Evolutionary conservation across 495 filamentous ascomycete species (phyloP), one percentile per base, ranked within the genome.

Genomic region (Platismatia glauca): DNA sequence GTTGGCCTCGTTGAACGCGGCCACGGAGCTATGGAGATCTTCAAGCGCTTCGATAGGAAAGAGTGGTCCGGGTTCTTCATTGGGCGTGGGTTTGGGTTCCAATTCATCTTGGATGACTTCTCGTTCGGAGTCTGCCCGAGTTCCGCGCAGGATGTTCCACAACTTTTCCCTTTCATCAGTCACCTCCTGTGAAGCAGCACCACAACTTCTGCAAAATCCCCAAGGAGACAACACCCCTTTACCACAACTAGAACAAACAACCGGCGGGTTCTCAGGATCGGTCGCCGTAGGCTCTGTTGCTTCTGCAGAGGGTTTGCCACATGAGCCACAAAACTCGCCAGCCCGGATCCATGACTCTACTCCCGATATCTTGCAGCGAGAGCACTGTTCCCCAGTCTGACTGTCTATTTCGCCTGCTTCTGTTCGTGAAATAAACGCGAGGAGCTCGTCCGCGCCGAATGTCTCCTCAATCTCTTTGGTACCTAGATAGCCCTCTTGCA

Each of bases 401-500:
- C 50, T 53, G 33, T 61, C 35, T 43, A 24, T 16, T 44, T 43
- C 20, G 31, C 27, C 34, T 55, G 33, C 20, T 41, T 16, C 35
- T 3, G 35, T 61, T 39, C 8, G 16, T 43, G 46, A 43, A 16
- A 43, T 61, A 8, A 53, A 53, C 3, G 29, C 2, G 29, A 53
- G 29, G 16, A 53, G 16, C 20, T 33, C 27, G 29, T 33, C 29
- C 9, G 50, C 50, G 50, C 29, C 50, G 29, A 31, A 53, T 53
- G 50, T 33, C 50, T 53, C 50, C 33, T 33, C 50, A 7, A 33
- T 53, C 50, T 53, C 50, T 65, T 12, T 61, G 65, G 9, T 68
- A 38, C 38, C 33, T 22, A 63, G 27, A 24, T 62, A 46, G 18
- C 64, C 66, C 1, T 69, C 64, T 11, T 68, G 69, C 22, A 72